phyloP scores from a whole-genome alignment of 495 filamentous ascomycete species.

The Aspergillus ostianus region DNA sequence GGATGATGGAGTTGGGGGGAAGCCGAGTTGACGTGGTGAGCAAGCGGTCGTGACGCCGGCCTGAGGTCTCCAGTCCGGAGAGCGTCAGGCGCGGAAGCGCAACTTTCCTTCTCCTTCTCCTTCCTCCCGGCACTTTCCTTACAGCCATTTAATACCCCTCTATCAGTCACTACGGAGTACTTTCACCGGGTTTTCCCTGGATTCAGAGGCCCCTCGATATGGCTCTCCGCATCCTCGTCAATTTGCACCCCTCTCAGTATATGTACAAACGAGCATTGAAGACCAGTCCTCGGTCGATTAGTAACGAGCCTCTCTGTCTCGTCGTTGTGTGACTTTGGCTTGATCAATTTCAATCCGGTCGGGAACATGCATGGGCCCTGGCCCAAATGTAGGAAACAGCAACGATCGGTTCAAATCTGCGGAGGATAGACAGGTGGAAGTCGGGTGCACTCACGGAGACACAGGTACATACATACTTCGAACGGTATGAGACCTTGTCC shows the following conservation, averaged over 20 bases:
- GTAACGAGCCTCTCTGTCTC: background rate
- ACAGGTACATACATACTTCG: too few relatives aligned
- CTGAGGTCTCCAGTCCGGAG: conserved; percentile 31
- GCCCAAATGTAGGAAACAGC: background rate
- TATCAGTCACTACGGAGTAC: background rate
- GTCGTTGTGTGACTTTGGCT: background rate
- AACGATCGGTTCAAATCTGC: background rate
- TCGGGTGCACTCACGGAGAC: too few relatives aligned
- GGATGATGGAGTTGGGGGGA: conserved; percentile 14
- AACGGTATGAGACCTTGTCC: too few relatives aligned
- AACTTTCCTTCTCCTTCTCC: conserved; percentile 17
- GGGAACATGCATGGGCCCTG: background rate
- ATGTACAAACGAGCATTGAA: too few relatives aligned
- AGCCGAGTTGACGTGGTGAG: conserved; percentile 31
- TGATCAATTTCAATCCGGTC: background rate
- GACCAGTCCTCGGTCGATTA: background rate
- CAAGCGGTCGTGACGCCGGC: conserved; percentile 32
- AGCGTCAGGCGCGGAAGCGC: conserved; percentile 40
- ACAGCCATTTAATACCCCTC: too few relatives aligned
- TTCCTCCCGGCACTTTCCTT: background rate
- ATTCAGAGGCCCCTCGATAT: too few relatives aligned
- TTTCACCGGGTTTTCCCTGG: background rate
- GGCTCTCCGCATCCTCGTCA: too few relatives aligned
- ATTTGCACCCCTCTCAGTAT: too few relatives aligned
- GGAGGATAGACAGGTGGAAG: too few relatives aligned